These are phyloP conservation scores for Spathaspora hagerdaliae DNA, from an alignment of 805 yeast species.

Conservation along the genomic window DNA sequence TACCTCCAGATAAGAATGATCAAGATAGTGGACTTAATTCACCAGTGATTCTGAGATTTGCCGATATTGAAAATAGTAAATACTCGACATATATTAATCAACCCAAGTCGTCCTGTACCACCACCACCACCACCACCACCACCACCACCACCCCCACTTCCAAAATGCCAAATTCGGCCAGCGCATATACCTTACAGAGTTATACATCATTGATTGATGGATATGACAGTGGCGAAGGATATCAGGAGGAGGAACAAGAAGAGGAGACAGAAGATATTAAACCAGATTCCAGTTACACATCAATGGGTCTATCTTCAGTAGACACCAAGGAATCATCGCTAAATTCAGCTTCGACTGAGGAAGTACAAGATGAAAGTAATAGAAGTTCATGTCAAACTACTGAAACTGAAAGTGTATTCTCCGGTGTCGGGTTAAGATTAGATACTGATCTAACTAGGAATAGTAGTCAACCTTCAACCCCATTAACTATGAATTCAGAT, in stretches of 20 bases:
- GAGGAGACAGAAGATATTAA: neutral
- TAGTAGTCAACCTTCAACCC: constrained; percentile 1
- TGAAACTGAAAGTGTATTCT: constrained; percentile 1
- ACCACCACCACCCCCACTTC: too few species aligned
- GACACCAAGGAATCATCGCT: neutral
- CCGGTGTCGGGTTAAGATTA: neutral
- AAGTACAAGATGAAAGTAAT: neutral
- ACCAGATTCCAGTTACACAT: neutral
- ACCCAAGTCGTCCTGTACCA: neutral
- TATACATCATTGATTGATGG: constrained; percentile 26
- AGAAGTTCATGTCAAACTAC: neutral
- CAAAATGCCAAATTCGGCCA: constrained; percentile 12
- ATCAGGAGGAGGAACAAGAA: neutral
- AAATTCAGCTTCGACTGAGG: neutral
- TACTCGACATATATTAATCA: constrained; percentile 13
- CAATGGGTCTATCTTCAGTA: neutral
- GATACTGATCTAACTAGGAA: neutral
- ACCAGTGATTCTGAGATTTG: neutral
- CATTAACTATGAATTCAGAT: constrained; percentile 3
- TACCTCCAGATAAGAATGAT: constrained; percentile 12
- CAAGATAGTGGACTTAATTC: neutral
- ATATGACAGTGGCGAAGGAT: constrained; percentile 18
- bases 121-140: too few species aligned
- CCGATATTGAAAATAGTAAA: constrained; percentile 7
- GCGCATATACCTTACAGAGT: constrained; percentile 21